These are phyloP conservation scores for Candida coquimbonensis DNA, from an alignment of 805 yeast species.

Conservation along the genomic window DNA sequence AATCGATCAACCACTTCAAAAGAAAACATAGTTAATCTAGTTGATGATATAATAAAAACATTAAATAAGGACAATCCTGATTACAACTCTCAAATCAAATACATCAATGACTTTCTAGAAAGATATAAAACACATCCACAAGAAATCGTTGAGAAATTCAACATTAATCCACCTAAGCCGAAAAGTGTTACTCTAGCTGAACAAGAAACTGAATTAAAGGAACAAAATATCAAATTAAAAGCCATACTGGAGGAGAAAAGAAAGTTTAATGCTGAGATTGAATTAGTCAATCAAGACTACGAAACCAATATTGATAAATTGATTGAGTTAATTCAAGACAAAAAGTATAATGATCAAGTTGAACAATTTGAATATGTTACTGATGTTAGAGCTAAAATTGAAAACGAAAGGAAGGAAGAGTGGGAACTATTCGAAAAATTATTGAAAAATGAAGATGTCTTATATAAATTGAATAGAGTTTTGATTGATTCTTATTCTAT, in stretches of 20 bases:
- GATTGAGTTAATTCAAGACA: conserved; percentile 5
- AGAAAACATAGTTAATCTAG: conserved; percentile 9
- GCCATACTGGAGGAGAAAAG: conserved; percentile 5
- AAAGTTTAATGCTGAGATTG: conserved; percentile 6
- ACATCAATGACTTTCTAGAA: conserved; percentile 8
- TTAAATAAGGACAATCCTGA: conserved; percentile 11
- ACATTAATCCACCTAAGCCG: background rate
- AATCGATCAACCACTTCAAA: conserved; percentile 5
- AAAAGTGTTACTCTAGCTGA: background rate
- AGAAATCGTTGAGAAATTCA: background rate
- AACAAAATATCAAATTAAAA: conserved; percentile 14
- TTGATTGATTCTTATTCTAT: conserved; percentile 7
- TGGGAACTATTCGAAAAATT: conserved; percentile 8
- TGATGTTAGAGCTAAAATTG: conserved; percentile 2
- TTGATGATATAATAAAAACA: conserved; percentile 13
- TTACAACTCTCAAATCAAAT: conserved; percentile 2
- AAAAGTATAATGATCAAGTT: conserved; percentile 4
- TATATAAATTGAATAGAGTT: conserved; percentile 5
- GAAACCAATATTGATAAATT: conserved; percentile 9
- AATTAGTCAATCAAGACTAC: conserved; percentile 9
- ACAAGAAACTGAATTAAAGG: conserved; percentile 6
- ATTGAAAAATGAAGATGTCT: conserved; percentile 8
- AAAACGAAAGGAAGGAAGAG: conserved; percentile 8
- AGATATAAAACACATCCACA: background rate
- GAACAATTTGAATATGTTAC: conserved; percentile 1